Conservation (phyloP, 768 basidiomycete genomes). For the Xerocomus potaroensis region DNA sequence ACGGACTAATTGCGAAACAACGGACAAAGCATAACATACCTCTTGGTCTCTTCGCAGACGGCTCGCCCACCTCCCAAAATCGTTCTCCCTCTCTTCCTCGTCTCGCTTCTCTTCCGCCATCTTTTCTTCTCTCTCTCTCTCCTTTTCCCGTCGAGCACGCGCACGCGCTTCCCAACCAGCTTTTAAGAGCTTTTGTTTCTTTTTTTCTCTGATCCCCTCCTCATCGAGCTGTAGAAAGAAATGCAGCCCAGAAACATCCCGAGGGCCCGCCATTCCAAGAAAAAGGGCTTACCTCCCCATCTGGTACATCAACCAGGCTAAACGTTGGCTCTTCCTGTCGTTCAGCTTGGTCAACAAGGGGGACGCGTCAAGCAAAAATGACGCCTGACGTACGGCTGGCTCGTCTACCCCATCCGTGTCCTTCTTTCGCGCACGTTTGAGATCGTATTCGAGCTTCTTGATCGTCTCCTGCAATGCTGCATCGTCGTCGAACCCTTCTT, state of each 20-base stretch:
- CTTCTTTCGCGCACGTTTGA: constrained; percentile 78
- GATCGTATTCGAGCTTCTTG: constrained; percentile 77
- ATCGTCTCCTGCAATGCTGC: constrained; percentile 74
- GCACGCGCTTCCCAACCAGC: constrained; percentile 90
- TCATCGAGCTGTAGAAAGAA: constrained; percentile 63
- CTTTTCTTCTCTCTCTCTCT: constrained; percentile 70
- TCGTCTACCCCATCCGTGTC: constrained; percentile 73
- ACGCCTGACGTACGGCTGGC: constrained; percentile 36
- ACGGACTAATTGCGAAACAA: neutral
- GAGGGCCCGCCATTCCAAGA: neutral
- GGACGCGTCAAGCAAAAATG: neutral
- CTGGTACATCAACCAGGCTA: constrained; percentile 88
- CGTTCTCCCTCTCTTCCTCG: constrained; percentile 68
- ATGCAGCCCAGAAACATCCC: neutral
- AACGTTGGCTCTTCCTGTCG: constrained; percentile 77
- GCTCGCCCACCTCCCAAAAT: constrained; percentile 70
- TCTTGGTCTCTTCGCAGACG: constrained; percentile 78
- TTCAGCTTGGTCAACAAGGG: constrained; percentile 1
- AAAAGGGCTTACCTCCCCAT: constrained; percentile 60
- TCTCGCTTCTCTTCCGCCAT: constrained; percentile 58
- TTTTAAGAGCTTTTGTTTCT: constrained; percentile 87
- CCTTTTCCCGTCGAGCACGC: constrained; percentile 81
- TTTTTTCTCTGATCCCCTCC: constrained; percentile 90
- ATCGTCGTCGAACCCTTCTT: constrained; percentile 75
- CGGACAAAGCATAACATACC: constrained; percentile 37